Evolutionary conservation across 768 basidiomycete species (phyloP), one percentile per base, ranked within the genome.

Genomic region (Cystofilobasidium ferigula): DNA sequence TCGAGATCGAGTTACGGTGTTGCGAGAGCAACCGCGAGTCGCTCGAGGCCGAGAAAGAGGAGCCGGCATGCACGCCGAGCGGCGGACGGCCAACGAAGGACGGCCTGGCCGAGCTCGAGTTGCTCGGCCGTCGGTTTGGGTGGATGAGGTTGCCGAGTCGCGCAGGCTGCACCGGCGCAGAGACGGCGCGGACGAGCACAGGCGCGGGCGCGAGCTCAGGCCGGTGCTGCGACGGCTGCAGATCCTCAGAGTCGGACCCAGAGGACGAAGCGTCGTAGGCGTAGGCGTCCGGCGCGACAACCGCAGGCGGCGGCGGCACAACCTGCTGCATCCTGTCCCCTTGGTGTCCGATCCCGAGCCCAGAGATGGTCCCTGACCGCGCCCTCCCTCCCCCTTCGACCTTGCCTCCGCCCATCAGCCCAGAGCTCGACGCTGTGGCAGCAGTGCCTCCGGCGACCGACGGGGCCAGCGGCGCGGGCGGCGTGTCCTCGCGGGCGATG

Each of bases 121-220:
- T 56, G 28, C 61, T 63, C 14, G 67, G 61, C 26, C 67, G 56
- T 28, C 62, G 35, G 24, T 35, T 57, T 14, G 67, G 67, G 28
- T 68, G 67, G 22, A 58, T 56, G 42, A 68, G 62, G 45, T 68
- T 62, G 14, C 67, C 62, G 1, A 68, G 62, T 32, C 56, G 38
- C 18, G 54, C 38, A 5, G 67, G 43, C 8, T 62, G 61, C 12
- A 63, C 62, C 28, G 67, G 67, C 7, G 67, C 67, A 7, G 67
- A 68, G 28, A 68, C 57, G 20, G 67, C 62, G 51, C 67, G 40
- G 9, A 62, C 53, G 54, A 68, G 62, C 18, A 56, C 36, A 24
- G 67, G 67, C 1, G 62, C 56, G 4, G 67, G 58, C 8, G 62
- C 45, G 9, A 38, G 61, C 4, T 20, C 34, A 18, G 35, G 48